Base-by-base conservation (phyloP, 2,329 filamentous ascomycete species). In the Cercospora janseana region DNA sequence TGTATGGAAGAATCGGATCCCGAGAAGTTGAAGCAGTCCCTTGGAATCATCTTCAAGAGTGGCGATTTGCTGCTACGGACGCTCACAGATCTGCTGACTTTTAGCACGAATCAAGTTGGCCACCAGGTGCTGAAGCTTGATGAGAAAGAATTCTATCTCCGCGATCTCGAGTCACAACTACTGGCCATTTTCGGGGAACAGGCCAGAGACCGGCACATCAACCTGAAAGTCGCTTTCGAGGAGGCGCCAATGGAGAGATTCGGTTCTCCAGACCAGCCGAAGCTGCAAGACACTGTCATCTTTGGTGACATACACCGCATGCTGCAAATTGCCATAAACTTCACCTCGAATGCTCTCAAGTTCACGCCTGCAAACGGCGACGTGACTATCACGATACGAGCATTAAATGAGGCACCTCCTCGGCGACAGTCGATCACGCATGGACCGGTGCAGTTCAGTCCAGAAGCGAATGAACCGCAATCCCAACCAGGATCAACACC, bases 91-190 rank as follows among this genome's bases (percentile, higher is more conserved):
- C 76, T 96, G 3, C 72, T 96, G 27, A 95, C 88, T 24, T 96
- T 96, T 70, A 93, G 88, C 64, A 95, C 94, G 69, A 95, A 96
- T 63, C 89, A 95, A 68, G 90, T 95, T 40, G 90, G 89, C 3
- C 87, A 93, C 60, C 84, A 92, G 32, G 49, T 52, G 52, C 74
- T 95, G 29, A 85, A 76, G 32, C 74, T 95, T 1, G 89, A 95
- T 59, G 86, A 94, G 65, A 87, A 82, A 55, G 90, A 95, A 62
- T 96, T 96, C 62, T 78, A 85, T 7, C 66, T 96, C 20, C 83
- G 83, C 12, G 90, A 96, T 58, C 82, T 95, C 52, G 84, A 85
- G 55, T 85, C 87, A 0, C 91, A 95, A 66, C 77, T 95, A 6
- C 69, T 86, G 8, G 86, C 88, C 4, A 94, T 95, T 45, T 96